Evolutionary conservation across 345 rosid species (phyloP), one percentile per base, ranked within the genome.

Genomic region (Cardamine resedifolia): DNA sequence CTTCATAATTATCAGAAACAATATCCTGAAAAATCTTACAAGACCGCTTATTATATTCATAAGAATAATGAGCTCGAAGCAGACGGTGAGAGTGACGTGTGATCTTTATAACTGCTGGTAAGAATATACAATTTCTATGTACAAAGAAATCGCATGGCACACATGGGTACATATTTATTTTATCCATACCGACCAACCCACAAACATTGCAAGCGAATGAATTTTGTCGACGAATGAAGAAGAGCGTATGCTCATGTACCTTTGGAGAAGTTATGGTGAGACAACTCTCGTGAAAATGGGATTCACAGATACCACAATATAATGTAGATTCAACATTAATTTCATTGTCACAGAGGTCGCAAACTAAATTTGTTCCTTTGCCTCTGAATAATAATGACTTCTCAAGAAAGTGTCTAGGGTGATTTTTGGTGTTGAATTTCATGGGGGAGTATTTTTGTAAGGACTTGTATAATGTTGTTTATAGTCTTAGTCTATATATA

Each of bases 71-170:
- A 34, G 12, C 4, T 4, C 39, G 43, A 12, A 3, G 21, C 1
- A 64, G 30, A 14, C 15, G 31, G 21, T 64, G 58, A 8, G 31
- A 2, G 12, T 64, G 45, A 6, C 58, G 58, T 18, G 69, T 64
- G 57, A 64, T 4, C 10, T 64, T 64, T 27, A 64, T 64, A 7
- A 16, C 20, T 14, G 4, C 48, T 8, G 69, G 69, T 31, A 64
- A 31, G 30, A 3, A 48, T 3, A 64, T 48, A 48, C 69, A 64
- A 0, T 48, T n/a, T 48, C 19, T 48, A 8, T 64, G 58, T 12
- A 31, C 21, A 64, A 19, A 30, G 69, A 64, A 64, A 27, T 30
- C 41, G 69, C 69, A 64, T 64, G 7, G 53, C 4, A 64, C 10
- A 64, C 56, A 64, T 47, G 11, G 19, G 28, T 10, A 64, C 38